Evolutionary conservation across 345 rosid species (phyloP).

Genomic region (Citrus unshiu): DNA sequence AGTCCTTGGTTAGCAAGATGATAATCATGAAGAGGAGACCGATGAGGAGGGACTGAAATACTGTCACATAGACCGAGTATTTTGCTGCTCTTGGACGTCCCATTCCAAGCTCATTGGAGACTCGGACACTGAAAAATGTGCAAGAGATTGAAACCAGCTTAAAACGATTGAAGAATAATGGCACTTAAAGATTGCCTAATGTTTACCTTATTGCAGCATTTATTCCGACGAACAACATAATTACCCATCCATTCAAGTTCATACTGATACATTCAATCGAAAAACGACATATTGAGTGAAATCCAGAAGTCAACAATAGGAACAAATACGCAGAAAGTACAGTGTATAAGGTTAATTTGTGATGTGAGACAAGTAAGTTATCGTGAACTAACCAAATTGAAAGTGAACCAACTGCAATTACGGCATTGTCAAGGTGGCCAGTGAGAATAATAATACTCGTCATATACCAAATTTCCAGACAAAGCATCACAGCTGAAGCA

Average conservation of each 20-base stretch:
- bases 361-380: background rate
- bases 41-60: slow-evolving; percentile 49
- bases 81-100: slow-evolving; percentile 72
- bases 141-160: too few relatives aligned
- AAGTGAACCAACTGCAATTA: slow-evolving; percentile 72
- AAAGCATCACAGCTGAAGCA: slow-evolving; percentile 83
- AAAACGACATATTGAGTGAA: background rate
- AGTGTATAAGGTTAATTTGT: background rate
- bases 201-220: slow-evolving; percentile 68
- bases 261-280: slow-evolving; percentile 38
- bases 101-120: slow-evolving; percentile 75
- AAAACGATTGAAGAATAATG: background rate
- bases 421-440: slow-evolving; percentile 64
- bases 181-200: background rate
- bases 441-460: slow-evolving; percentile 71
- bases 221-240: slow-evolving; percentile 71
- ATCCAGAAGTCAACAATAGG: background rate
- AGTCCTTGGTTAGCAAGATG: slow-evolving; percentile 45
- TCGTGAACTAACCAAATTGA: slow-evolving; percentile 60
- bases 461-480: slow-evolving; percentile 83
- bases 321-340: background rate
- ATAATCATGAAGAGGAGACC: slow-evolving; percentile 64
- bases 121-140: slow-evolving; percentile 50
- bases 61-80: slow-evolving; percentile 56
- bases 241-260: slow-evolving; percentile 73